These are phyloP conservation scores for Spizellomyces sp. DNA, from an alignment of 192 early-diverging fungal species.

Conservation along the genomic window DNA sequence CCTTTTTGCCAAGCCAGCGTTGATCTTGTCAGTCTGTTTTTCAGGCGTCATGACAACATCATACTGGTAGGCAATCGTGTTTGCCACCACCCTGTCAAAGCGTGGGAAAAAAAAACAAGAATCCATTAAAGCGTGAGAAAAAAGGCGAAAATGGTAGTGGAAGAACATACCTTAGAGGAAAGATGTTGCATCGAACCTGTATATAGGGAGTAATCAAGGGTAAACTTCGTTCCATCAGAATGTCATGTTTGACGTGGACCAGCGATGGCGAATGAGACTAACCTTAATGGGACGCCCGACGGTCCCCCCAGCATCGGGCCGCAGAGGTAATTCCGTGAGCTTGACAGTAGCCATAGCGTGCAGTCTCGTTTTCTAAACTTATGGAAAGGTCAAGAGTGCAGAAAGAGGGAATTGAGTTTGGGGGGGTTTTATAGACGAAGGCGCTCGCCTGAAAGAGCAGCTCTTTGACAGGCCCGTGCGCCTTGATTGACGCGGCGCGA, in stretches of 20 bases:
- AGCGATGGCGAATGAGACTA: neutral
- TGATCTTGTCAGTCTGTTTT: conserved; percentile 4
- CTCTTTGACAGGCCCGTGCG: too few species aligned
- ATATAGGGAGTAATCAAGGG: neutral
- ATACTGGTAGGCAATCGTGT: conserved; percentile 35
- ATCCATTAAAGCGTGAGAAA: neutral
- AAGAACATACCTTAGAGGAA: conserved; percentile 10
- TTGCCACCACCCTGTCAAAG: neutral
- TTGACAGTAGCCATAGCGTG: neutral
- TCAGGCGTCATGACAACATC: conserved; percentile 33
- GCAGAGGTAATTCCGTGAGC: conserved; percentile 22
- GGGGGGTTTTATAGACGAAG: too few species aligned
- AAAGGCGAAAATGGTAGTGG: neutral
- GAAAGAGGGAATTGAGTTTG: too few species aligned
- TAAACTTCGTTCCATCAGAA: neutral
- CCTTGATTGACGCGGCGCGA: too few species aligned
- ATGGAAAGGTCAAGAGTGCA: too few species aligned
- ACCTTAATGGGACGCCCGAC: conserved; percentile 21
- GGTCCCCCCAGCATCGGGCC: conserved; percentile 10
- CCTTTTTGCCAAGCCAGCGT: neutral
- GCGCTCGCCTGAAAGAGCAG: too few species aligned
- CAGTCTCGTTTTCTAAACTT: too few species aligned
- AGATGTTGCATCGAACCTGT: conserved; percentile 17
- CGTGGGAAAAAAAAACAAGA: neutral
- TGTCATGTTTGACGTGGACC: neutral